Percentiles rank a stretch among this genome's conserved stretches.
Conservation (phyloP, 139 green algal species). For the Coelastrella sp. region DNA sequence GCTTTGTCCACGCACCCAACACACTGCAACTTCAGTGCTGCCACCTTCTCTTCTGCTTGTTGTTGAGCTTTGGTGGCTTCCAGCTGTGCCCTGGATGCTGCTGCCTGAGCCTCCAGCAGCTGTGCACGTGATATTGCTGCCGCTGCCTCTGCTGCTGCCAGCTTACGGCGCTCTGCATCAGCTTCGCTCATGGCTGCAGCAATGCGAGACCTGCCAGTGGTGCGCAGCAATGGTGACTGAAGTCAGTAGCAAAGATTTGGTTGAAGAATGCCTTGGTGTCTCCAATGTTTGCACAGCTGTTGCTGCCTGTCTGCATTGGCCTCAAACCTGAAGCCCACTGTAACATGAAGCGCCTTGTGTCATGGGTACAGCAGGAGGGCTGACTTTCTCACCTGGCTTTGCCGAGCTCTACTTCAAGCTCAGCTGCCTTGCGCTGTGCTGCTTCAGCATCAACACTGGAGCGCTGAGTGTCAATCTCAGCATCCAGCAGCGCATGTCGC, state of each 20-base stretch:
- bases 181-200: not conserved
- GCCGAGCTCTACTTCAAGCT: slow-evolving; percentile 13
- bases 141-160: slow-evolving; percentile 26
- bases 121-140: slow-evolving; percentile 10
- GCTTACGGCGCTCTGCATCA: not conserved
- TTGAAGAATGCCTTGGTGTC: too few relatives aligned
- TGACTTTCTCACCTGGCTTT: not conserved
- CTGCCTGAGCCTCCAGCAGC: slow-evolving; percentile 35
- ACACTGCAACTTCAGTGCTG: slow-evolving; percentile 14
- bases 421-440: not conserved
- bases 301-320: too few relatives aligned
- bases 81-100: not conserved
- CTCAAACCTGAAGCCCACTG: not conserved
- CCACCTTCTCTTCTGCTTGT: not conserved
- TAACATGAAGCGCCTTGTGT: not conserved
- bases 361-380: not conserved
- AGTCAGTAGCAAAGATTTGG: too few relatives aligned
- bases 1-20: slow-evolving; percentile 32
- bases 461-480: slow-evolving; percentile 41
- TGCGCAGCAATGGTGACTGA: too few relatives aligned
- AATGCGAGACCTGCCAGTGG: not conserved
- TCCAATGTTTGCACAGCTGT: too few relatives aligned
- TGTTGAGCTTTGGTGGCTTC: slow-evolving; percentile 2
- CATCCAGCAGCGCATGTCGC: slow-evolving; percentile 34
- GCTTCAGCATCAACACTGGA: slow-evolving; percentile 21